Evolutionary conservation across 495 filamentous ascomycete species (phyloP), one percentile per base, ranked within the genome.

Genomic region (Usnea hakonensis): DNA sequence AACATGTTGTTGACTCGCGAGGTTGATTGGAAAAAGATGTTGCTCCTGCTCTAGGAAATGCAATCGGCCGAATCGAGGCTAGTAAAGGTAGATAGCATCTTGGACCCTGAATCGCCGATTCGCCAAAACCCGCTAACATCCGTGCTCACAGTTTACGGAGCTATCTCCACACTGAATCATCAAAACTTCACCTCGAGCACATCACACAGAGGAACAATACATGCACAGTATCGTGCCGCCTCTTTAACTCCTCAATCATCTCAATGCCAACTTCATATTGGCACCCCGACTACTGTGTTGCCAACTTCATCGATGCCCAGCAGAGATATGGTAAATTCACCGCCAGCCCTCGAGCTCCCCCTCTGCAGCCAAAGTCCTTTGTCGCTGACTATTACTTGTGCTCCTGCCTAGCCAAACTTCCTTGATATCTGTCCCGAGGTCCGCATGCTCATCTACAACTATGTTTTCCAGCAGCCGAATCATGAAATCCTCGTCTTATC

Each of bases 341-440:
- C 14, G 6, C 38, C 14, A 41, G 19, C 38, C 5, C 26, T 14
- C 21, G 9, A 46, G 0, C n/a, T 26, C 21, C 3, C 21, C 2
- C 43, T 26, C 46, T 14, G 10, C 23, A 50, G 6, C 23, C 26
- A 48, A 21, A 6, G 10, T 5, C n/a, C 11, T 0, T 10, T 17
- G 0, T 28, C 44, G 44, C 44, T 44, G 13, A 36, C 21, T 1
- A 21, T 56, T 38, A 30, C 2, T 28, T 32, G 3, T 19, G 23
- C 28, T 40, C 26, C 36, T n/a, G 26, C 7, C 48, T 40, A 57
- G 55, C 38, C 21, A 40, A 40, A 26, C 14, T 74, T 77, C 60
- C 67, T 80, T 30, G 68, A 70, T 19, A 67, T 81, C 1, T 77
- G 74, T 8, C 21, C 69, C 17, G 79, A 81, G 62, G 64, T 79